Base-by-base conservation (phyloP, 345 rosid genomes). In the Dipteronia sinensis region DNA sequence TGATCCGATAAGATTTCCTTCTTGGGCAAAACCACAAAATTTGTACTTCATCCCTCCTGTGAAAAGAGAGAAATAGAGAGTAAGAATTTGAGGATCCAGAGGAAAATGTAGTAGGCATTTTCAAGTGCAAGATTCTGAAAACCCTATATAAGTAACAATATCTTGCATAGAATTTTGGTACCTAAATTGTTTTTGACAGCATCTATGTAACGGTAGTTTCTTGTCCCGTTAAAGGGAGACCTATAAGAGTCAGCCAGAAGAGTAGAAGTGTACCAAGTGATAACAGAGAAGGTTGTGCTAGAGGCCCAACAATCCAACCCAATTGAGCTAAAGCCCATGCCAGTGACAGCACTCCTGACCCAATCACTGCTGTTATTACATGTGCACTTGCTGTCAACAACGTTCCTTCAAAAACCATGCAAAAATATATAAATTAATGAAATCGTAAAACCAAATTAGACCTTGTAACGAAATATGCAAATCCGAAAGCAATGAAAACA, bases 1-100 rank as follows among this genome's bases (percentile, higher is more conserved):
- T 67, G 82, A 38, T 67, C 94, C 98, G 19, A 89, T 31, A 31
- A 95, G 87, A 82, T 90, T 90, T 46, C 65, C 87, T 73, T 88
- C 90, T 72, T 95, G 98, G 65, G 94, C 93, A 76, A 88, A 70
- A 11, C 97, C 98, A 70, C 98, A 92, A 1, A 90, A 77, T 76
- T 76, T 83, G 68, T 83, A 85, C 77, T 86, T 84, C 67, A 83
- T 79, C 20, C 92, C 93, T 23, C 93, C 97, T 89, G 44, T 27
- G 29, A 67, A 7, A 72, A 73, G 6, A 40, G 9, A 31, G 9
- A 31, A 0, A 23, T 9, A 64, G 3, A 67, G 17, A 6, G 56
- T 25, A 23, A 44, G 23, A 27, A 63, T 23, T 51, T 17, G 3
- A 62, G n/a, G 12, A 25, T 27, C 31, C 42, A 7, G 19, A 55